Evolutionary conservation across 108 stramenopile genomes (phyloP).

Genomic region (Cyclotella cryptica): DNA sequence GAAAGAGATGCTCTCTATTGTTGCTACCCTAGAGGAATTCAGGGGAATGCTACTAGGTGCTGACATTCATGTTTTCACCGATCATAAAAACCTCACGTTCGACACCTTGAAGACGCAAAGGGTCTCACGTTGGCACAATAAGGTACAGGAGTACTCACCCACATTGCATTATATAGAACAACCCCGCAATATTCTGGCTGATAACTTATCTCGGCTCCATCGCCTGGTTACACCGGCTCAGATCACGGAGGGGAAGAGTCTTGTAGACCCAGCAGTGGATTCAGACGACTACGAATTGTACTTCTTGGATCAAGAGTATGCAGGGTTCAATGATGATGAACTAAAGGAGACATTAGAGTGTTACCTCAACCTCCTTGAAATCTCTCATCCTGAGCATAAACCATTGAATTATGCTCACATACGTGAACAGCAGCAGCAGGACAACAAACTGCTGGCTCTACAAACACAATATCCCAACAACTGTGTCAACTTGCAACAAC

Average conservation of each 20-base stretch:
- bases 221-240: slow-evolving; percentile 4
- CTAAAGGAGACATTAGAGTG: slow-evolving; percentile 9
- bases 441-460: not conserved
- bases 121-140: slow-evolving; percentile 4
- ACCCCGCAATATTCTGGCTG: slow-evolving; percentile 42
- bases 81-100: slow-evolving; percentile 49
- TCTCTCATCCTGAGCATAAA: not conserved
- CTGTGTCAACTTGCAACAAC: not conserved
- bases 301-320: slow-evolving; percentile 6
- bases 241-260: slow-evolving; percentile 23
- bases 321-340: slow-evolving; percentile 1
- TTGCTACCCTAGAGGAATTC: slow-evolving; percentile 36
- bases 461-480: not conserved
- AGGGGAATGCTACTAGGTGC: not conserved
- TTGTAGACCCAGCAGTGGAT: slow-evolving; percentile 4
- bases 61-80: slow-evolving; percentile 7
- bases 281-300: slow-evolving; percentile 6
- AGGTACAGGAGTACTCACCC: not conserved
- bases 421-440: not conserved
- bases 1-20: slow-evolving; percentile 15
- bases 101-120: slow-evolving; percentile 46
- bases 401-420: slow-evolving; percentile 11
- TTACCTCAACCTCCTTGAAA: too few relatives aligned
- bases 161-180: slow-evolving; percentile 39
- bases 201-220: slow-evolving; percentile 7